A percentile compares a stretch with the other conserved stretches of the same genome.
Conservation (phyloP, 2,329 filamentous ascomycete genomes). For the Lachnellula occidentalis region DNA sequence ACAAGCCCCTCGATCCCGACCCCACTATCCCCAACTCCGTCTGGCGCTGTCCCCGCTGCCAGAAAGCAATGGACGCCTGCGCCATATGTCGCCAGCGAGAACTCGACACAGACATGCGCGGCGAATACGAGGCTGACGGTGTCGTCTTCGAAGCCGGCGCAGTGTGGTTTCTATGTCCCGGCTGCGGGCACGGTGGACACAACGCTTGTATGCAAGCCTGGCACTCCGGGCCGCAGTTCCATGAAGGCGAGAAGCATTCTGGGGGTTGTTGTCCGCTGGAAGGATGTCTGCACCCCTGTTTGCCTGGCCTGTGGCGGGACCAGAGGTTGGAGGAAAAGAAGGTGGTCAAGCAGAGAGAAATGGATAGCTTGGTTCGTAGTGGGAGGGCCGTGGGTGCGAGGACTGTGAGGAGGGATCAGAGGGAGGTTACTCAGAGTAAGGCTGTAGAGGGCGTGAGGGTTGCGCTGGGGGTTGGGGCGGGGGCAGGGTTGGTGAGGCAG, state of each 20-base stretch:
- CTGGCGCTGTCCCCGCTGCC: constrained; percentile 57
- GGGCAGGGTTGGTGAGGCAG: constrained; percentile 42
- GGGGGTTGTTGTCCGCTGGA: constrained; percentile 60
- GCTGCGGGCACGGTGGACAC: constrained; percentile 59
- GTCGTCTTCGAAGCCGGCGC: background rate
- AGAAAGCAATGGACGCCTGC: constrained; percentile 48
- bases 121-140: constrained; percentile 2
- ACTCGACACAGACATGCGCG: constrained; percentile 5
- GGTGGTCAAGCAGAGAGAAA: constrained; percentile 38
- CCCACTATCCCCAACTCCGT: constrained; percentile 35
- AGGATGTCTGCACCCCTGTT: constrained; percentile 58
- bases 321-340: constrained; percentile 35
- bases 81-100: constrained; percentile 49
- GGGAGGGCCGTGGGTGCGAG: constrained; percentile 10
- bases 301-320: constrained; percentile 51
- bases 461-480: constrained; percentile 34
- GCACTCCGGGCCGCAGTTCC: constrained; percentile 40
- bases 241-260: constrained; percentile 32
- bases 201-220: constrained; percentile 53
- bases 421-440: constrained; percentile 53
- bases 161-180: constrained; percentile 59
- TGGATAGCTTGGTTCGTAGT: constrained; percentile 30
- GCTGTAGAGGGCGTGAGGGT: constrained; percentile 57
- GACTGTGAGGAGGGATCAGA: constrained; percentile 41
- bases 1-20: constrained; percentile 45